A percentile compares a stretch with the other conserved stretches of the same genome.
Conservation (phyloP, 306 rosid genomes). For the Trichosanthes cucumerina region DNA sequence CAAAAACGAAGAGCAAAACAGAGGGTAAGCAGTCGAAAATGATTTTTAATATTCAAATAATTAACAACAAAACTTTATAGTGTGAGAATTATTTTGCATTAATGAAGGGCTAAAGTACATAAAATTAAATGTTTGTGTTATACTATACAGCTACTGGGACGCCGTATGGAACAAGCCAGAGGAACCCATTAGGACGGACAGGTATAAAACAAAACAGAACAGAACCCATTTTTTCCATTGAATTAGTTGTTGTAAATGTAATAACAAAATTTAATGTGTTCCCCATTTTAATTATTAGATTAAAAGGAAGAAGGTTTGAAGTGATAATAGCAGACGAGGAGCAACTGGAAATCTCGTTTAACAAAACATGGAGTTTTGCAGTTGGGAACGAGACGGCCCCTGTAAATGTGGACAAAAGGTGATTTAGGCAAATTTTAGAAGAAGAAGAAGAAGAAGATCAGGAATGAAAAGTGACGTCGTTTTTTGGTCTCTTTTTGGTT, state of each 20-base stretch:
- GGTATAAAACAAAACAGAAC: slow-evolving; percentile 28
- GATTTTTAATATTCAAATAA: no score
- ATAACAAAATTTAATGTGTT: background rate
- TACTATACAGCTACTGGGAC: slow-evolving; percentile 49
- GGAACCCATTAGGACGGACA: background rate
- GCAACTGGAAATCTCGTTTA: slow-evolving; percentile 62
- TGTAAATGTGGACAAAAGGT: slow-evolving; percentile 66
- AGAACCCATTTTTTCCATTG: no score
- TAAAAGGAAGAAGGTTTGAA: slow-evolving; percentile 22
- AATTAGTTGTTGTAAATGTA: no score
- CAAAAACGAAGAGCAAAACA: slow-evolving; percentile 12
- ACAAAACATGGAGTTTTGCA: slow-evolving; percentile 32
- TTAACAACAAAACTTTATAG: no score
- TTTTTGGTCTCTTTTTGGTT: background rate
- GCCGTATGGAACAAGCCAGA: slow-evolving; percentile 43
- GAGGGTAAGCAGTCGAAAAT: slow-evolving; percentile 31
- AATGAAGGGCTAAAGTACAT: no score
- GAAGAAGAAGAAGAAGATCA: background rate
- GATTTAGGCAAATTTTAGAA: background rate
- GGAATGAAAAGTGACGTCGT: background rate
- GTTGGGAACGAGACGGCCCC: slow-evolving; percentile 18
- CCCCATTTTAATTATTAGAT: slow-evolving; percentile 33
- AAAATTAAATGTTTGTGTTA: no score
- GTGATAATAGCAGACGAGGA: slow-evolving; percentile 16
- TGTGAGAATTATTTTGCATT: no score